Conservation (phyloP, 306 rosid genomes). For the Canavalia ensiformis region DNA sequence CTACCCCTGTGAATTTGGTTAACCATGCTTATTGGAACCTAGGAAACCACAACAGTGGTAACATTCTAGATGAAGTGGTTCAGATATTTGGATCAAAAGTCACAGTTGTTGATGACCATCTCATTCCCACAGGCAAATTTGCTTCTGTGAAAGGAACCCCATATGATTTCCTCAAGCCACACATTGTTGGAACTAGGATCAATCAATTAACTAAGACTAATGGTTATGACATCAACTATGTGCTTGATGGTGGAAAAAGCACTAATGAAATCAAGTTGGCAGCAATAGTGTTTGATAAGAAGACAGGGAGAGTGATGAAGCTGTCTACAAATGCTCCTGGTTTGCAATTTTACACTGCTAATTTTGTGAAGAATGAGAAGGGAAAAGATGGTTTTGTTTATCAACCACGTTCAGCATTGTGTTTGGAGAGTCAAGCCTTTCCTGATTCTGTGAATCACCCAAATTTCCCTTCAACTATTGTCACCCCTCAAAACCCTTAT, state of each 20-base stretch:
- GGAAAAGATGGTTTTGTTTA: conserved; percentile 73
- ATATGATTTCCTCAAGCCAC: conserved; percentile 70
- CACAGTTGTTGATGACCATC: conserved; percentile 60
- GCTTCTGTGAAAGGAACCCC: conserved; percentile 38
- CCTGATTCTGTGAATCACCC: conserved; percentile 82
- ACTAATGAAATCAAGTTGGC: conserved; percentile 44
- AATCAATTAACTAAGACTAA: conserved; percentile 49
- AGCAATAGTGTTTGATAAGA: conserved; percentile 59
- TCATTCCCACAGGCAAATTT: conserved; percentile 73
- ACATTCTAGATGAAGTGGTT: conserved; percentile 58
- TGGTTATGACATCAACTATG: conserved; percentile 79
- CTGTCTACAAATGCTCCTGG: conserved; percentile 69
- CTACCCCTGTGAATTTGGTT: conserved; percentile 77
- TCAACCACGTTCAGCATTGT: conserved; percentile 60
- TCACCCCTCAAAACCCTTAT: conserved; percentile 65
- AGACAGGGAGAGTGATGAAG: conserved; percentile 74
- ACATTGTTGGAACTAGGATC: conserved; percentile 60
- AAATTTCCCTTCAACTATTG: conserved; percentile 82
- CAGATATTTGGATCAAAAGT: conserved; percentile 67
- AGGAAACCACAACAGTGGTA: conserved; percentile 71
- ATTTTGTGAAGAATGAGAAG: conserved; percentile 59
- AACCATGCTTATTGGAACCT: conserved; percentile 83
- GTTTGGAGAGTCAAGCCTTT: conserved; percentile 80
- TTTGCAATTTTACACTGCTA: conserved; percentile 71
- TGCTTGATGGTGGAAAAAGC: conserved; percentile 50